phyloP scores from a whole-genome alignment of 176 grass and related monocot species.

The Pharus latifolius region DNA sequence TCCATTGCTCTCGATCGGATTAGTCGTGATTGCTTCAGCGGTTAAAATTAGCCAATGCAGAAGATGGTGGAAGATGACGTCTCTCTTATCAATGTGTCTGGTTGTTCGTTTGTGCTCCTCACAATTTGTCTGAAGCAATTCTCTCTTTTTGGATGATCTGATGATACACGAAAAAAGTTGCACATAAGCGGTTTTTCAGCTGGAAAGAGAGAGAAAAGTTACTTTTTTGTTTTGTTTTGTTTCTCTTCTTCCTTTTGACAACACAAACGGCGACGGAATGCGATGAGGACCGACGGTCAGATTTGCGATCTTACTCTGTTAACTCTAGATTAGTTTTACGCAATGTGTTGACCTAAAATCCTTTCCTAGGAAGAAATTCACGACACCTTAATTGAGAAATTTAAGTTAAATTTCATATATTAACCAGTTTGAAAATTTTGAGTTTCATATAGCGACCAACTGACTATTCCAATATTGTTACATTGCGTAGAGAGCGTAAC shows the following conservation, averaged over 20 bases:
- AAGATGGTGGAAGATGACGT: constrained; percentile 24
- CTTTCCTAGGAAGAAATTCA: too few species aligned
- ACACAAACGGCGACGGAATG: background rate
- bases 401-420: too few species aligned
- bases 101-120: constrained; percentile 17
- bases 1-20: too few species aligned
- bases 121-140: background rate
- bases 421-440: too few species aligned
- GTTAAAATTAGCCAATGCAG: background rate
- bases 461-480: too few species aligned
- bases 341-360: constrained; percentile 4
- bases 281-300: background rate
- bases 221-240: background rate
- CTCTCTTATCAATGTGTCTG: background rate
- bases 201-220: constrained; percentile 30
- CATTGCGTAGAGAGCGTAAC: too few species aligned
- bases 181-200: constrained; percentile 20
- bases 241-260: background rate
- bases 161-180: constrained; percentile 24
- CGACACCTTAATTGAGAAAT: too few species aligned
- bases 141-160: constrained; percentile 13
- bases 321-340: background rate
- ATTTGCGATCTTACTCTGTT: background rate
- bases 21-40: constrained; percentile 6
- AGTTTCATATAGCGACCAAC: too few species aligned